Conservation (phyloP, 1,284 basidiomycete genomes). For the Austroboletus niveus region DNA sequence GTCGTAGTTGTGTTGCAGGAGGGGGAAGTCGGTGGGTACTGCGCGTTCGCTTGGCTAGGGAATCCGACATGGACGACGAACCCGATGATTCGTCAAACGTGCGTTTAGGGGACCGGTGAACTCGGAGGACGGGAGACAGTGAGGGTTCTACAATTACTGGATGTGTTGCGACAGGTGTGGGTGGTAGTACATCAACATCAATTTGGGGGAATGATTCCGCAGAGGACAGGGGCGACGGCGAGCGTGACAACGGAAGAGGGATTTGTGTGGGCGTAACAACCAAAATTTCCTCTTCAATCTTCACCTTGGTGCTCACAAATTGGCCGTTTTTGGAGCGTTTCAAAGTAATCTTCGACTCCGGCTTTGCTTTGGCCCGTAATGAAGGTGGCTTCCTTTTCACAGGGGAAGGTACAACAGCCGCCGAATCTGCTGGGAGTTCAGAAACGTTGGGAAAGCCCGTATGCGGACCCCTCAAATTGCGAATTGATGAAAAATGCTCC, state of each 20-base stretch:
- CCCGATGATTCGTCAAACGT: constrained; percentile 63
- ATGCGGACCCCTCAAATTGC: constrained; percentile 84
- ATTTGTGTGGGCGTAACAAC: constrained; percentile 33
- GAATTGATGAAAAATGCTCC: constrained; percentile 93
- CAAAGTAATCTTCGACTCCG: constrained; percentile 30
- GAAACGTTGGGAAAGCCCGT: constrained; percentile 69
- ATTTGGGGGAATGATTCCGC: constrained; percentile 28
- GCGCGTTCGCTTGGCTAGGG: constrained; percentile 44
- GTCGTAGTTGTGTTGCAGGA: constrained; percentile 18
- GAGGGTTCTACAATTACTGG: constrained; percentile 23
- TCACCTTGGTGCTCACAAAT: constrained; percentile 25
- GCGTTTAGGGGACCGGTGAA: constrained; percentile 59
- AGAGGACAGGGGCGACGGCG: constrained; percentile 40
- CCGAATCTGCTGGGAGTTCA: constrained; percentile 46
- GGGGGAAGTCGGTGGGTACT: constrained; percentile 22
- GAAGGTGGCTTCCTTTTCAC: constrained; percentile 29
- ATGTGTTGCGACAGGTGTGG: constrained; percentile 21
- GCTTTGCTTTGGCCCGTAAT: constrained; percentile 19
- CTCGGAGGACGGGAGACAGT: constrained; percentile 31
- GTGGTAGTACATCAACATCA: constrained; percentile 30
- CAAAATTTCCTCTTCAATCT: constrained; percentile 19
- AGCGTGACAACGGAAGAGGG: constrained; percentile 46
- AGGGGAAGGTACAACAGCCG: constrained; percentile 24
- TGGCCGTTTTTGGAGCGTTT: constrained; percentile 29
- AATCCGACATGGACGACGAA: constrained; percentile 43